Evolutionary conservation across 805 yeast genomes (phyloP).

Genomic region (Kodamaea kaohsiungensis): DNA sequence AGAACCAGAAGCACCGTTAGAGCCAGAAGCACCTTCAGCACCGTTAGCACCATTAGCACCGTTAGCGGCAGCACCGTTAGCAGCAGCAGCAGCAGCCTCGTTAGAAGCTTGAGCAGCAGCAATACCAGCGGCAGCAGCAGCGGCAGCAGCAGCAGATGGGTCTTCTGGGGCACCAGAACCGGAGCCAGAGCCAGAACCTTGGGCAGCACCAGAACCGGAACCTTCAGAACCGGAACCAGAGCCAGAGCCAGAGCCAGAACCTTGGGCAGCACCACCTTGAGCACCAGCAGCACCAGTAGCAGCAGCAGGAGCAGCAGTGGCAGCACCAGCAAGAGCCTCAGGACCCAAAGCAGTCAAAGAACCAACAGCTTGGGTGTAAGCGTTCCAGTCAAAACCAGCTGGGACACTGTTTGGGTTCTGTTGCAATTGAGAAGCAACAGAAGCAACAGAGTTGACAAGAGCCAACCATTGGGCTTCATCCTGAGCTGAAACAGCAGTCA

Average conservation of each 20-base stretch:
- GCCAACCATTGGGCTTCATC: constrained; percentile 1
- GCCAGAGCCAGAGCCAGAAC: background rate
- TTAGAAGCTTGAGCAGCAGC: background rate
- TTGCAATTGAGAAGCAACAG: constrained; percentile 6
- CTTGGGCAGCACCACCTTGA: background rate
- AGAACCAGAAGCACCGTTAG: constrained; percentile 1
- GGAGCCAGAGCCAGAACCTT: background rate
- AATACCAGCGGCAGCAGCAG: background rate
- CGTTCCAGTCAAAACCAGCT: constrained; percentile 7
- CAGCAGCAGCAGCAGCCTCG: background rate
- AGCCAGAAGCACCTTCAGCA: background rate
- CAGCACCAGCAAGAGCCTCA: constrained; percentile 1
- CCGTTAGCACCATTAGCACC: background rate
- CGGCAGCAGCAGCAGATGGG: background rate
- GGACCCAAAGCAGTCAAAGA: constrained; percentile 5
- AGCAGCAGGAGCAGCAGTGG: constrained; percentile 5
- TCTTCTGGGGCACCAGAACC: background rate
- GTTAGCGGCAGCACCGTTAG: background rate
- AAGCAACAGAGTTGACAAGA: constrained; percentile 8
- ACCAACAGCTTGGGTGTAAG: constrained; percentile 8
- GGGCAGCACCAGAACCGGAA: background rate
- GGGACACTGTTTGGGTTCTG: background rate
- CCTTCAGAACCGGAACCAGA: background rate
- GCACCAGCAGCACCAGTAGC: constrained; percentile 2
- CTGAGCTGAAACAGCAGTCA: constrained; percentile 2